phyloP scores from a whole-genome alignment of 805 yeast species.

The Teunomyces pallodes region DNA sequence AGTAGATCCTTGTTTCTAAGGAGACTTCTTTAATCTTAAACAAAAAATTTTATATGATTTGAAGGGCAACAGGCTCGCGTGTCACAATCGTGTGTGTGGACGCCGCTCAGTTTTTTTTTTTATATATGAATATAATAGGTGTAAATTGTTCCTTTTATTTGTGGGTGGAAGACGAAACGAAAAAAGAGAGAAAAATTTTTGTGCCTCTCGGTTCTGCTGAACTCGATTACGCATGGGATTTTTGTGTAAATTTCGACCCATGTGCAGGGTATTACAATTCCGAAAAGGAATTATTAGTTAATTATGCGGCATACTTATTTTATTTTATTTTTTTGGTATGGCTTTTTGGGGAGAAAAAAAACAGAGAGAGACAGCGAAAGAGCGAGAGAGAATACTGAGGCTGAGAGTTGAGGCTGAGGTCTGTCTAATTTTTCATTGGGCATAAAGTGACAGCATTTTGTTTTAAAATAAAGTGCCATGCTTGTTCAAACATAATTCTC shows the following conservation, averaged over 20 bases:
- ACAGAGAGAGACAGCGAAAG: too few species aligned
- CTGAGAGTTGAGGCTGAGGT: too few species aligned
- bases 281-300: too few species aligned
- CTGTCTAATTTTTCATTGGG: too few species aligned
- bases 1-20: not conserved
- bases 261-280: not conserved
- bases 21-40: not conserved
- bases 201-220: not conserved
- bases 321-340: too few species aligned
- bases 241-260: not conserved
- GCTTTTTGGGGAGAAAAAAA: too few species aligned
- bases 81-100: not conserved
- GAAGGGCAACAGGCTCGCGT: not conserved
- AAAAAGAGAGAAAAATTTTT: not conserved
- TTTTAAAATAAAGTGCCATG: too few species aligned
- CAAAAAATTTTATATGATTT: not conserved
- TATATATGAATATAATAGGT: not conserved
- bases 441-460: too few species aligned
- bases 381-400: too few species aligned
- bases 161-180: not conserved
- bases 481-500: not conserved
- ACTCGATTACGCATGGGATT: not conserved
- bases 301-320: too few species aligned
- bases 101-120: not conserved
- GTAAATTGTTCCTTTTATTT: not conserved